Conservation (phyloP, 139 green algal genomes). For the Limnomonas spitsbergensis region DNA sequence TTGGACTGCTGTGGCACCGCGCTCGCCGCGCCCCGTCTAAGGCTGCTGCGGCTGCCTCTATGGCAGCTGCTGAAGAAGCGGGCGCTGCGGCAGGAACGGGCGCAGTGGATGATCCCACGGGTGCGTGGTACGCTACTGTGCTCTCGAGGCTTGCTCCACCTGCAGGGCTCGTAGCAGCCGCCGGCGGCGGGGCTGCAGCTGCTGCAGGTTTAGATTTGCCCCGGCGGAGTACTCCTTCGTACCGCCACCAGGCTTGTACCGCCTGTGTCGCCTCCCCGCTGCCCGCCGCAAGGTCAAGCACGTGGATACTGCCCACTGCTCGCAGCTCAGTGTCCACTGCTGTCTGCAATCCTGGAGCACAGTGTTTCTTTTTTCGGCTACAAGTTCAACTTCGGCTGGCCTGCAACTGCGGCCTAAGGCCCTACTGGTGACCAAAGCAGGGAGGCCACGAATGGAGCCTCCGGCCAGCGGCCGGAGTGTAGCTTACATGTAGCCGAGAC, state of each 20-base stretch:
- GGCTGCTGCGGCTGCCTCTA: not conserved
- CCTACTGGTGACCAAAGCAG: too few species aligned
- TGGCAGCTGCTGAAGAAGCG: not conserved
- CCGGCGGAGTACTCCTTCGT: not conserved
- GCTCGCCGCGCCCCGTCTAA: not conserved
- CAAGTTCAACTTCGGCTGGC: not conserved
- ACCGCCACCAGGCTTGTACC: slow-evolving; percentile 19
- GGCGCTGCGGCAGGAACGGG: not conserved
- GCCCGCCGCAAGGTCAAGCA: slow-evolving; percentile 31
- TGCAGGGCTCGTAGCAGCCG: not conserved
- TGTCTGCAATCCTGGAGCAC: not conserved
- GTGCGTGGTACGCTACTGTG: not conserved
- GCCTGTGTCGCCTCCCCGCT: slow-evolving; percentile 29
- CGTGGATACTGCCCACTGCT: not conserved
- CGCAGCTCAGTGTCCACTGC: not conserved
- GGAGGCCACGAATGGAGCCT: too few species aligned
- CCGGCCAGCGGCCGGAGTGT: not conserved
- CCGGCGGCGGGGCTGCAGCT: not conserved
- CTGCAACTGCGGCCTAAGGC: not conserved
- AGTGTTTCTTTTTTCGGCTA: not conserved
- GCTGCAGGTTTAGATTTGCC: too few species aligned
- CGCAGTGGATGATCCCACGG: not conserved
- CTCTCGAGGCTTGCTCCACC: too few species aligned
- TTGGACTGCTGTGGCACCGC: slow-evolving; percentile 1
- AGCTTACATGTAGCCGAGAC: too few species aligned